phyloP scores from a whole-genome alignment of 352 stramenopile genomes.

The Globisporangium paddicum region DNA sequence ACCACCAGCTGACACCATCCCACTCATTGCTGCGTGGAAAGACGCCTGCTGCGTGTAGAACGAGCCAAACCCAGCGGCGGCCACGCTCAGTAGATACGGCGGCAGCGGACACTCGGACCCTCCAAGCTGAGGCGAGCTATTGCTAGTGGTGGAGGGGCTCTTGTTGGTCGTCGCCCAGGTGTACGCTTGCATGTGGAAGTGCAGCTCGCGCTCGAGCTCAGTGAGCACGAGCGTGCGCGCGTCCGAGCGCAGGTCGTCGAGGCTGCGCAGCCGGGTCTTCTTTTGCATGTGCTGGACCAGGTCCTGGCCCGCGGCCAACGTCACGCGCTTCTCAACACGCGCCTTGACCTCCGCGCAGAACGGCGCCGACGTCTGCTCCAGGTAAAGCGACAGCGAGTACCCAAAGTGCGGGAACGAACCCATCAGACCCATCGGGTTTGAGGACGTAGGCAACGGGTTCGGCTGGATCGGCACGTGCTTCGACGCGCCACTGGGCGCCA shows the following conservation, averaged over 20 bases:
- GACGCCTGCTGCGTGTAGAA: slow-evolving; percentile 54
- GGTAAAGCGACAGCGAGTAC: slow-evolving; percentile 58
- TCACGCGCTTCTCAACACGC: slow-evolving; percentile 79
- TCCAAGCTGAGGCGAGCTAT: slow-evolving; percentile 5
- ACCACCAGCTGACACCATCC: background rate
- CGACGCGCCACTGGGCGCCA: slow-evolving; percentile 2
- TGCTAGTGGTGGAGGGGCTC: background rate
- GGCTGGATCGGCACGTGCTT: slow-evolving; percentile 77
- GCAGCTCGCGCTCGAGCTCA: slow-evolving; percentile 72
- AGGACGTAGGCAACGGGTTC: slow-evolving; percentile 66
- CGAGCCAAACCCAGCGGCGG: slow-evolving; percentile 45
- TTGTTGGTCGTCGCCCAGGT: slow-evolving; percentile 52
- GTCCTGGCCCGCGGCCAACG: slow-evolving; percentile 59
- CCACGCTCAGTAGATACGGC: slow-evolving; percentile 57
- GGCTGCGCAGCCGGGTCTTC: slow-evolving; percentile 67
- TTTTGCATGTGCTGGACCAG: slow-evolving; percentile 83
- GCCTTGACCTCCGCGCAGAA: slow-evolving; percentile 66
- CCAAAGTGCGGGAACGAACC: slow-evolving; percentile 54
- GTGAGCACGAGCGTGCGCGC: slow-evolving; percentile 52
- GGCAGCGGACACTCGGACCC: slow-evolving; percentile 23
- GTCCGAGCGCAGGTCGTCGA: slow-evolving; percentile 64
- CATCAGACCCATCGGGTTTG: slow-evolving; percentile 65
- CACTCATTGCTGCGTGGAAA: slow-evolving; percentile 24
- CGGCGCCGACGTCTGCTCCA: slow-evolving; percentile 64
- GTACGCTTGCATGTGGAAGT: slow-evolving; percentile 66